Percentiles rank a stretch among this genome's conserved stretches.
phyloP scores from a whole-genome alignment of 495 filamentous ascomycete species.

The Trichoderma asperelloides region DNA sequence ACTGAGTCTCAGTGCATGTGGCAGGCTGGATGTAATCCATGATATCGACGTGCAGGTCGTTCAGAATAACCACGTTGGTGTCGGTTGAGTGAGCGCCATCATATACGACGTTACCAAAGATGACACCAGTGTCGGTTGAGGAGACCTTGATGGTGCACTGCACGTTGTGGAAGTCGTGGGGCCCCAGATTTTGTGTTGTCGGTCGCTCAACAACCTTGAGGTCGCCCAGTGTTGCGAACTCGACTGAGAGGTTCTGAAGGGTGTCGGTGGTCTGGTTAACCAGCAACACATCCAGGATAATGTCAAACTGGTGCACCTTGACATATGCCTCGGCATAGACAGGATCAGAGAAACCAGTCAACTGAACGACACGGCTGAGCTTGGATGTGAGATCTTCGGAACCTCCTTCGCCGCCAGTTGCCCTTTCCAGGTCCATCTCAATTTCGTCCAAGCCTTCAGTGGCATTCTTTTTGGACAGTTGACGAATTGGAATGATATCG shows the following conservation, averaged over 20 bases:
- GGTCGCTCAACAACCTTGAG: slow-evolving; percentile 96
- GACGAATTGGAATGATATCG: slow-evolving; percentile 84
- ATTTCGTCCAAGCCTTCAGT: slow-evolving; percentile 76
- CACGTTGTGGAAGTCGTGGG: slow-evolving; percentile 94
- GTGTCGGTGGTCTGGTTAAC: slow-evolving; percentile 98
- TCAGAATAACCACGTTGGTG: slow-evolving; percentile 94
- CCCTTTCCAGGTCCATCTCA: slow-evolving; percentile 85
- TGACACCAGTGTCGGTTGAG: slow-evolving; percentile 96
- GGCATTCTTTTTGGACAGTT: slow-evolving; percentile 86
- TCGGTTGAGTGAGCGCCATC: slow-evolving; percentile 93
- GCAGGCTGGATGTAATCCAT: slow-evolving; percentile 99
- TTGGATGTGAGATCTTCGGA: slow-evolving; percentile 82
- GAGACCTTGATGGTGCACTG: slow-evolving; percentile 99
- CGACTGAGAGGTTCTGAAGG: slow-evolving; percentile 91
- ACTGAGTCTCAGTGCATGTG: slow-evolving; percentile 93
- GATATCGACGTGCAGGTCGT: slow-evolving; percentile 98
- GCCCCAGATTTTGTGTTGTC: slow-evolving; percentile 87
- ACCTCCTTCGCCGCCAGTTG: slow-evolving; percentile 80
- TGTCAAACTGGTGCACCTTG: slow-evolving; percentile 98
- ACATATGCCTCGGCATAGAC: slow-evolving; percentile 99
- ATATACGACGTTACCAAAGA: slow-evolving; percentile 98
- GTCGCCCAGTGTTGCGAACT: slow-evolving; percentile 96
- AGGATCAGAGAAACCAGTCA: slow-evolving; percentile 96
- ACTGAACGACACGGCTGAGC: slow-evolving; percentile 88
- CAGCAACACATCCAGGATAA: slow-evolving; percentile 90